Conservation (phyloP, 352 stramenopile species). For the Phytophthora tentaculata region DNA sequence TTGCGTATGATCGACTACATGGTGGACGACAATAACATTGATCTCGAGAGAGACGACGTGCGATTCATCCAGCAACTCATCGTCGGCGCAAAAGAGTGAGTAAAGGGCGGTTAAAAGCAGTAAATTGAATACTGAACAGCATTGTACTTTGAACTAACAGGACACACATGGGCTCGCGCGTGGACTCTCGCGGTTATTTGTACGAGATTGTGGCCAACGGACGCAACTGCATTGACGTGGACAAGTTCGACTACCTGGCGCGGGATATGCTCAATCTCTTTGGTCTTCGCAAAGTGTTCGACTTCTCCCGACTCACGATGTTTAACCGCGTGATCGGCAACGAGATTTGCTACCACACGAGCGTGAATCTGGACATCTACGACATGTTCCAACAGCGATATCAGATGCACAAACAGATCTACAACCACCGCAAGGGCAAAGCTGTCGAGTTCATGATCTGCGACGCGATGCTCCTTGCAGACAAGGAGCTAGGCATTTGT, state of each 20-base stretch:
- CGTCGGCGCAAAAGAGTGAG: slow-evolving; percentile 76
- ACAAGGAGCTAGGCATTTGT: slow-evolving; percentile 78
- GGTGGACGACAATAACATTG: slow-evolving; percentile 83
- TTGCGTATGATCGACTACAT: slow-evolving; percentile 82
- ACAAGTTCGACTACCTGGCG: slow-evolving; percentile 93
- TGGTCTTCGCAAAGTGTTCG: slow-evolving; percentile 77
- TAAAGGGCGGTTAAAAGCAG: not conserved
- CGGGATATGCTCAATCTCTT: slow-evolving; percentile 90
- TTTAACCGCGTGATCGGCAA: slow-evolving; percentile 88
- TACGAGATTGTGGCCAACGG: slow-evolving; percentile 93
- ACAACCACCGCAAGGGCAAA: slow-evolving; percentile 90
- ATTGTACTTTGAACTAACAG: slow-evolving; percentile 28
- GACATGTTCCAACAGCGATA: slow-evolving; percentile 91
- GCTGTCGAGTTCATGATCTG: slow-evolving; percentile 92
- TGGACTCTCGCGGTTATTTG: slow-evolving; percentile 74
- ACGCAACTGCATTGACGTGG: slow-evolving; percentile 91
- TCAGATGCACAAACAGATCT: slow-evolving; percentile 91
- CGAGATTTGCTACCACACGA: slow-evolving; percentile 91
- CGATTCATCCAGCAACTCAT: slow-evolving; percentile 85
- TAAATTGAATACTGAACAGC: slow-evolving; percentile 10
- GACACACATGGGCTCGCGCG: slow-evolving; percentile 50
- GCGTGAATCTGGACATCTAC: slow-evolving; percentile 88
- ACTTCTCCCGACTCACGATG: slow-evolving; percentile 80
- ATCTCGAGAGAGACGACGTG: slow-evolving; percentile 69
- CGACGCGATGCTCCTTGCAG: slow-evolving; percentile 82